Percentiles rank a stretch among this genome's conserved stretches.
These are phyloP conservation scores for Kodamaea lidongshanica DNA, from an alignment of 805 yeast species.

Conservation along the genomic window DNA sequence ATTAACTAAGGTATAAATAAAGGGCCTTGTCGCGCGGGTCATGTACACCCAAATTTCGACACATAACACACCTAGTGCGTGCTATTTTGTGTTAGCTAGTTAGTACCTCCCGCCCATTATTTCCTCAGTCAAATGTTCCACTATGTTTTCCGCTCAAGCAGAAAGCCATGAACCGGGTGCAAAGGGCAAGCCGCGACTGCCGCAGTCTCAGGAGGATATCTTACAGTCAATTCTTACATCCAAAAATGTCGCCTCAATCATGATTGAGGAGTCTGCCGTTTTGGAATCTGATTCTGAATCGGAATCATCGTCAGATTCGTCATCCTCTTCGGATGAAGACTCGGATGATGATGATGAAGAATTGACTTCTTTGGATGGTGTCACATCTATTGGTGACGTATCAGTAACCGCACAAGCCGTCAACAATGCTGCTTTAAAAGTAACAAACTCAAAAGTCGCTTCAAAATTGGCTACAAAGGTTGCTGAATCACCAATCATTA, in stretches of 20 bases:
- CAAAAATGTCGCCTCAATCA: no score
- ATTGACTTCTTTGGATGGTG: conserved; percentile 3
- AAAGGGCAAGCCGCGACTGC: conserved; percentile 16
- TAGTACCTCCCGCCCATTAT: no score
- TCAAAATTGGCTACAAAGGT: conserved; percentile 9
- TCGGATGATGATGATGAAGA: conserved; percentile 2
- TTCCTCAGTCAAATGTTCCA: no score
- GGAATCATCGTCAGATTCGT: conserved; percentile 4
- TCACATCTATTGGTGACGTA: no score
- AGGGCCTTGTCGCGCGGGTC: no score
- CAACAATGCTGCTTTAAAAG: conserved; percentile 3
- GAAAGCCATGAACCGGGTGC: conserved; percentile 13
- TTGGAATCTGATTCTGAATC: conserved; percentile 6
- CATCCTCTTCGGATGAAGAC: conserved; percentile 1
- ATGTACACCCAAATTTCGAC: no score
- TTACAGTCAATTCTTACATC: conserved; percentile 13
- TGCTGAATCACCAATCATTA: no score
- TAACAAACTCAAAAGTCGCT: conserved; percentile 6
- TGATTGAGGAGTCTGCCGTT: conserved; percentile 3
- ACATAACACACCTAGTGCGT: no score
- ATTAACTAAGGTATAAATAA: no score
- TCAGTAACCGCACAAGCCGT: conserved; percentile 1
- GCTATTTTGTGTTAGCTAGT: no score
- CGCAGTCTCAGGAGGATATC: conserved; percentile 15
- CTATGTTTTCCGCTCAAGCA: no score